Evolutionary conservation across 2,329 filamentous ascomycete species (phyloP), one percentile per base, ranked within the genome.

Genomic region (Colletotrichum chlorophyti): DNA sequence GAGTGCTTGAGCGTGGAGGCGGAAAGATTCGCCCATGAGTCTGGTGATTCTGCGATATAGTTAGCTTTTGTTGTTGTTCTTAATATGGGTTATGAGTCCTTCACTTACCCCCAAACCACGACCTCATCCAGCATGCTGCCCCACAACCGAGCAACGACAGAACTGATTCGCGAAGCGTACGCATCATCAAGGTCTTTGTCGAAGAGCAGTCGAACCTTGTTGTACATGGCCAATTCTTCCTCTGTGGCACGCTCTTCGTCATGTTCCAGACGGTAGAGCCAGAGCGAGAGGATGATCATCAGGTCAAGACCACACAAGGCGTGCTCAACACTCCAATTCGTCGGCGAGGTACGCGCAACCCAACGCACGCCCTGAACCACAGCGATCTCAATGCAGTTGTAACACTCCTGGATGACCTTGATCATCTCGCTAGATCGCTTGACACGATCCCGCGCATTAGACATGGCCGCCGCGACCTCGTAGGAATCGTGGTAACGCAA

Each of bases 241-340:
- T 91, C 89, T 26, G 87, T 91, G 29, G 91, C 90, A 23, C 89
- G 88, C 79, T 98, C 94, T 65, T 96, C 93, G 80, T 99, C 95
- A 79, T 98, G 93, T 89, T 99, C 95, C 81, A 99, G 89, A 78
- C 93, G 93, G 81, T 97, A 98, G 68, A 99, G 89, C 95, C 95
- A 99, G 66, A 98, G 83, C 69, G 92, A 97, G 67, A 99, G 88
- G 67, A 97, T 95, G 73, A 98, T 95, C 87, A 99, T 97, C 65
- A 98, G 83, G 74, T 99, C 95, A 79, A 99, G 87, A 63, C 94
- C 94, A 70, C 93, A 97, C 58, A 99, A 87, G 49, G 95, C 93
- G 74, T 99, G 94, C 79, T 99, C 95, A 61, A 98, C 91, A 73
- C 94, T 98, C 95, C 95, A 99, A 77, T 98, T 98, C 42, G 95